Evolutionary conservation across 176 grass and related monocot species (phyloP), one percentile per base, ranked within the genome.

Genomic region (Triticum monococcum): DNA sequence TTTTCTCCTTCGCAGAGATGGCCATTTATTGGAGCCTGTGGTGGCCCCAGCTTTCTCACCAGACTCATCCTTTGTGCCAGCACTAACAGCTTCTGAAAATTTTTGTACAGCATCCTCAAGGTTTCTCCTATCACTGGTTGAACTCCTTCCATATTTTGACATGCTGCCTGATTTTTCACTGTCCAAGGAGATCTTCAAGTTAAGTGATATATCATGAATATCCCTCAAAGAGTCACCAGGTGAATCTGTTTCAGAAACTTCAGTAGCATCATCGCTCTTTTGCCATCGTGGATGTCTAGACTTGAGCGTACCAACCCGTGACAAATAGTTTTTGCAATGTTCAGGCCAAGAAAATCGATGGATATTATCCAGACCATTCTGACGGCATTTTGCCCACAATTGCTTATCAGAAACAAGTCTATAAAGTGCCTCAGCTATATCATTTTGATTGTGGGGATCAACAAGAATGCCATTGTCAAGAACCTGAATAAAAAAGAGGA

Each of bases 391-490:
- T 64, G 87, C 81, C 94, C 94, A 93, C 43, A 95, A 68, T 4
- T 93, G 89, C 77, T 95, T 95, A 75, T 95, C 89, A 17, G 94
- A 93, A 76, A 95, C 91, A 33, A 95, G 94, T 76, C 89, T 93
- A 81, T 93, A 91, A 82, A 95, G 91, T 23, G 94, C 91, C 36
- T 95, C 89, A 77, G 89, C 89, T 87, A 95, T 95, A 82, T 90
- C 94, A 72, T 86, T 87, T 87, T 95, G 91, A 83, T 93, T 88
- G 87, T 95, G 94, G 45, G 94, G 94, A 85, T 95, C 91, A 80
- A 95, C 89, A 85, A 95, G 94, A 66, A 93, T 89, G 70, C 94
- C 91, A 89, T 95, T 95, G 79, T 95, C 87, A 75, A 95, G 91
- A 87, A 91, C 89, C 94, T 95, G 89, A 85, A 43, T 26, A 69